Base-by-base conservation (phyloP, 306 rosid species). In the Quercus dentata region DNA sequence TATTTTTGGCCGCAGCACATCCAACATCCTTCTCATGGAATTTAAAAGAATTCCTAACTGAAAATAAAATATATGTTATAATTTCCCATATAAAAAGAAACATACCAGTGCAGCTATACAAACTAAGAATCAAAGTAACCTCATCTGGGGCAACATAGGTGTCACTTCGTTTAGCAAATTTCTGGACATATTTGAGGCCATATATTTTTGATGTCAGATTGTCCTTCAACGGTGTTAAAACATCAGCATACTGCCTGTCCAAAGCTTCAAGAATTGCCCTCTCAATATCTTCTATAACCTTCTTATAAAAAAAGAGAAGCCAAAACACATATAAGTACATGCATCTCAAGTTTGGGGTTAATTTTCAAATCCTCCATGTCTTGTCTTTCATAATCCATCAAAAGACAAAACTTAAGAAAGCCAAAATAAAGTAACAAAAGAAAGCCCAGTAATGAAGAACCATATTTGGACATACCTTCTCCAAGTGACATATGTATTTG, bases 181-280 rank as follows among this genome's bases (percentile, higher is more conserved):
- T 85, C 73, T 80, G 78, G 69, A 74, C 79, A 67, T 77, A 87
- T 69, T 86, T 82, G 58, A 71, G 73, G 77, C 89, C 89, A 65
- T 76, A 74, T 55, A 67, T 69, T 75, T 85, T 82, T 69, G 80
- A 76, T 31, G 74, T 62, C 71, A 82, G 35, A 74, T 69, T 78
- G 30, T 82, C 85, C 78, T 82, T 79, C 56, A 84, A 27, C 3
- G 78, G 83, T 7, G 71, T 57, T 57, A 87, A 76, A 33, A 46
- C 79, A 73, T 87, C 85, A 5, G 67, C 76, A 70, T 79, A 76
- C 38, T 64, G 79, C 78, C n/a, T 79, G 30, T 85, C 86, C 63
- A 82, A 17, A 35, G 84, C 81, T 76, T 82, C 76, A 14, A 77
- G 46, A 20, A 71, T 77, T 67, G 82, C 84, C 70, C 57, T 82